These are phyloP conservation scores for Trichoderma sp. DNA, from an alignment of 2,329 filamentous ascomycete species.

Conservation along the genomic window DNA sequence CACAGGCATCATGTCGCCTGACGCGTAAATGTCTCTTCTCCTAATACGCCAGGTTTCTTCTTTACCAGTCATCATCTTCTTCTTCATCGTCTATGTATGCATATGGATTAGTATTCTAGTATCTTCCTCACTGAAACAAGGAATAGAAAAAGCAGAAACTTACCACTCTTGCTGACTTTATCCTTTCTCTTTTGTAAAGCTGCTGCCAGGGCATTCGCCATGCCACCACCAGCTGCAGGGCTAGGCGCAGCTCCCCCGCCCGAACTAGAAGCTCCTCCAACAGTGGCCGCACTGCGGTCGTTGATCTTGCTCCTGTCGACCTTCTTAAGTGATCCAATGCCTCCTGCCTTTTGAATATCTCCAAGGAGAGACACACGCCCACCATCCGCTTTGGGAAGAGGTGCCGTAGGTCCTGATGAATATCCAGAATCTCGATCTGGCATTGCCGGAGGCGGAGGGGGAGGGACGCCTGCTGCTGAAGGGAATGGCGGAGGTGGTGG, in stretches of 20 bases:
- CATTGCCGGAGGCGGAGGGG: constrained; percentile 43
- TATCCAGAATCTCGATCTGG: constrained; percentile 59
- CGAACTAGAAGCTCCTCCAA: constrained; percentile 52
- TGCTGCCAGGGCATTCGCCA: constrained; percentile 80
- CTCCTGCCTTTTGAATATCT: constrained; percentile 68
- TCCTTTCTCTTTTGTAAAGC: constrained; percentile 80
- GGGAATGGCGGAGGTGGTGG: constrained; percentile 39
- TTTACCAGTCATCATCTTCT: constrained; percentile 71
- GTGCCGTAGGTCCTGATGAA: constrained; percentile 50
- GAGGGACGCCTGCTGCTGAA: constrained; percentile 37
- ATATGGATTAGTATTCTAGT: background rate
- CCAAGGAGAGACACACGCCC: constrained; percentile 62
- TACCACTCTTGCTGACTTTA: constrained; percentile 93
- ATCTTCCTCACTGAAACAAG: background rate
- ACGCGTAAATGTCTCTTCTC: background rate
- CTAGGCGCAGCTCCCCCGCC: constrained; percentile 51
- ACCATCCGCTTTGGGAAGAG: constrained; percentile 41
- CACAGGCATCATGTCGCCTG: background rate
- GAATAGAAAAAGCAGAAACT: constrained; percentile 41
- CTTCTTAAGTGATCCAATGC: constrained; percentile 69
- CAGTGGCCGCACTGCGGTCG: constrained; percentile 65
- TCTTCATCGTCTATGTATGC: constrained; percentile 64
- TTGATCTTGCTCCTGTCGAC: constrained; percentile 67
- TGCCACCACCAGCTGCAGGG: constrained; percentile 54
- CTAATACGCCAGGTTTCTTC: background rate